Base-by-base conservation (phyloP, 176 grass and related monocot genomes). In the Oryza glumipatula region DNA sequence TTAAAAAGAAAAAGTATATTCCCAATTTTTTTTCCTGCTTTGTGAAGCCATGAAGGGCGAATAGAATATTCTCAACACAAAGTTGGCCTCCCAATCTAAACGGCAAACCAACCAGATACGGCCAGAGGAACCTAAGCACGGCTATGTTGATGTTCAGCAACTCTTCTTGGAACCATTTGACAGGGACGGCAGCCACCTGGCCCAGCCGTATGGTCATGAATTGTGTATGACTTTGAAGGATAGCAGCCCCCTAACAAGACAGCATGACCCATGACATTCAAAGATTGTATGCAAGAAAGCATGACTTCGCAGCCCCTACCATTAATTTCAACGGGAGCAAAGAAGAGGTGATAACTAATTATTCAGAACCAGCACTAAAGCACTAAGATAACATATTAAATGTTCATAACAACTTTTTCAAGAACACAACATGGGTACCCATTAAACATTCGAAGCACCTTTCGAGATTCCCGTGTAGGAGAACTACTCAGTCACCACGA, bases 401-500 rank as follows among this genome's bases (percentile, higher is more conserved):
- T 80, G 73, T 83, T 72, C 72, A 67, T 13, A 66, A 72, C 65
- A 81, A 33, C 17, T 22, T 43, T 79, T 28, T 19, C 26, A 44
- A 11, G 13, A 76, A 54, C 67, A 15, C 12, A 49, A 45, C 10
- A 26, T 11, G 1, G 60, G 35, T 76, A 12, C 46, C 10, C n/a
- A 67, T 21, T 78, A 35, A 28, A 77, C 32, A 11, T 36, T 61
- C 1, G 26, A 22, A 76, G 38, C 51, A 58, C 44, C 77, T 6
- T 8, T 47, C 5, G 36, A 13, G 41, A 66, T 82, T 77, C 7
- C 64, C 4, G 82, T 15, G 11, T 71, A 64, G 21, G 7, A 65
- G 56, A 81, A 66, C 4, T 9, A 22, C 68, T 94, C 84, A 94
- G 33, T 85, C 82, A 1, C 89, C 77, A 66, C 19, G 38, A 72